These are phyloP conservation scores for Plectranthus barbatus DNA, from an alignment of 257 asterid species.

Conservation along the genomic window DNA sequence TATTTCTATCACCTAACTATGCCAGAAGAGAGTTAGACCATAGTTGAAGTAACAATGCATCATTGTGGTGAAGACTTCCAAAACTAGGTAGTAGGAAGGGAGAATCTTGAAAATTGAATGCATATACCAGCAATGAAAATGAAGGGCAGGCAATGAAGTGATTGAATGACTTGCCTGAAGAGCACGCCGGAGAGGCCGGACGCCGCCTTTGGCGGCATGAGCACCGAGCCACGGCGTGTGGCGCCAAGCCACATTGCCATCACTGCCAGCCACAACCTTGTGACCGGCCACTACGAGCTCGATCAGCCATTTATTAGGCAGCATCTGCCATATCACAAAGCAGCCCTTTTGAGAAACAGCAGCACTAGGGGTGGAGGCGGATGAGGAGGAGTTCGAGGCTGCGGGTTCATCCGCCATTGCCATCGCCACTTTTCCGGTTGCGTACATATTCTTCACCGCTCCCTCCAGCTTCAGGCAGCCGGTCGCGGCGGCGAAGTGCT, in stretches of 20 bases:
- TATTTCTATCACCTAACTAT: neutral
- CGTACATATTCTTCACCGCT: slow-evolving; percentile 51
- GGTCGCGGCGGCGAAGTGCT: slow-evolving; percentile 77
- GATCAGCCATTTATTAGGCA: slow-evolving; percentile 65
- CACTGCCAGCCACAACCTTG: slow-evolving; percentile 74
- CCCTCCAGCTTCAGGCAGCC: slow-evolving; percentile 66
- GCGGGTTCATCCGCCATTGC: slow-evolving; percentile 43
- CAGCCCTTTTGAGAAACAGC: slow-evolving; percentile 56
- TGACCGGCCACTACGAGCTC: slow-evolving; percentile 69
- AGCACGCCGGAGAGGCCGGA: slow-evolving; percentile 74
- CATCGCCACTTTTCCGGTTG: slow-evolving; percentile 67
- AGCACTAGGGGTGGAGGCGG: slow-evolving; percentile 6
- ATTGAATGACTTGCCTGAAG: slow-evolving; percentile 62
- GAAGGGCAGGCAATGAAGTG: neutral
- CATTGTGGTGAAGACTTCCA: neutral
- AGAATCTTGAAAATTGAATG: no score
- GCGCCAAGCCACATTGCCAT: slow-evolving; percentile 84
- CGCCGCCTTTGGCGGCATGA: slow-evolving; percentile 78
- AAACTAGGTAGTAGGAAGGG: no score
- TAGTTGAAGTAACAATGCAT: slow-evolving; percentile 18
- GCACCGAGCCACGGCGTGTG: slow-evolving; percentile 82
- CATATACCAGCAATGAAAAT: slow-evolving; percentile 21
- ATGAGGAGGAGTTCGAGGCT: slow-evolving; percentile 14
- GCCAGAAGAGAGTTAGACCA: slow-evolving; percentile 14
- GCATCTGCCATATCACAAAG: slow-evolving; percentile 87